Conservation (phyloP, 352 stramenopile genomes). For the Globisporangium heterothallicum region DNA sequence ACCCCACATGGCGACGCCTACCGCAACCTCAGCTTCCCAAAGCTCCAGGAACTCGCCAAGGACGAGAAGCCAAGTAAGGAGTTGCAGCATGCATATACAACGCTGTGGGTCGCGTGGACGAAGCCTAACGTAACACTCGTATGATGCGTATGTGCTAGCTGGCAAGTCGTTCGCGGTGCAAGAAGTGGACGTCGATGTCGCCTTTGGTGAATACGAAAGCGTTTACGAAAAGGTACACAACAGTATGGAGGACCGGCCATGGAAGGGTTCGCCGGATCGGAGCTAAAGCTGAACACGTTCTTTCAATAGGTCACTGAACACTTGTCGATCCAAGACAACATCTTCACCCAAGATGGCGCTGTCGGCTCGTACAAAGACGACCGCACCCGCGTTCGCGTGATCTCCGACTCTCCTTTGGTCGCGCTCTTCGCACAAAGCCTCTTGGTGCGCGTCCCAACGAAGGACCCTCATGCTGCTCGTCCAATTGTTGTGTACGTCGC, state of each 20-base stretch:
- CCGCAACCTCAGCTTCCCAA: slow-evolving; percentile 67
- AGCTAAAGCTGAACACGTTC: slow-evolving; percentile 6
- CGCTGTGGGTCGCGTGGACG: not conserved
- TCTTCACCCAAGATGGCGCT: slow-evolving; percentile 74
- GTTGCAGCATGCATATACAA: no score
- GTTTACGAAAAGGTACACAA: slow-evolving; percentile 64
- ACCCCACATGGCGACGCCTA: slow-evolving; percentile 73
- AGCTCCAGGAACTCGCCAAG: slow-evolving; percentile 60
- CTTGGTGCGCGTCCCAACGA: slow-evolving; percentile 59
- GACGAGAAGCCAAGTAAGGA: slow-evolving; percentile 47
- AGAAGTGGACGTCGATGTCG: slow-evolving; percentile 61
- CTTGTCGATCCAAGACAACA: slow-evolving; percentile 42
- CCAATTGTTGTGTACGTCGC: slow-evolving; percentile 78
- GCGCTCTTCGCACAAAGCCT: slow-evolving; percentile 69
- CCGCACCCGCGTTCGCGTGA: slow-evolving; percentile 69
- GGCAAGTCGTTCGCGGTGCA: slow-evolving; percentile 51
- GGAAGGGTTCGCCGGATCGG: not conserved
- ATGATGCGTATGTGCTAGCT: slow-evolving; percentile 18
- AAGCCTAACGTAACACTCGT: not conserved
- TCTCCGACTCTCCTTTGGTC: slow-evolving; percentile 70
- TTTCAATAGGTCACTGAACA: slow-evolving; percentile 57
- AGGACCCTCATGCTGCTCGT: slow-evolving; percentile 59
- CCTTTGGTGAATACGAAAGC: slow-evolving; percentile 62
- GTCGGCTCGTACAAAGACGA: slow-evolving; percentile 75
- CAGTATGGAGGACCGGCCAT: slow-evolving; percentile 4